Base-by-base conservation (phyloP, 805 yeast species). In the Scheffersomyces amazonensis region DNA sequence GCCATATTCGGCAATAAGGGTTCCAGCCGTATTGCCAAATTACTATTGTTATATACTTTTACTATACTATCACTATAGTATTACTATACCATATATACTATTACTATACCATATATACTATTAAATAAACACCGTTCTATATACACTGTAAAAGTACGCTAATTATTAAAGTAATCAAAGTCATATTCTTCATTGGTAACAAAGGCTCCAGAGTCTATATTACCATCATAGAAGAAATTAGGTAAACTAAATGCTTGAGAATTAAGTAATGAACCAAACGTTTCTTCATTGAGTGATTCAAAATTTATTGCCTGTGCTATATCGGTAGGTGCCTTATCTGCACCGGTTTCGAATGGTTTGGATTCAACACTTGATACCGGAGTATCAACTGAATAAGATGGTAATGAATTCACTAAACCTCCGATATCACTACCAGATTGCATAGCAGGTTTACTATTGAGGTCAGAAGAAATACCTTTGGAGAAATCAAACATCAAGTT, bases 221-320 rank as follows among this genome's bases (percentile, higher is more conserved):
- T 62, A 31, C 62, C 62, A 38, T 67, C 73, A 32, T 52, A 64
- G 46, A 67, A 66, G 41, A 58, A 64, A 43, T 66, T 67, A 9
- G 72, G 71, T 37, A 61, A 44, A 25, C 48, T 52, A 35, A 50
- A 47, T 46, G 59, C 45, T 37, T 60, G 66, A 15, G 58, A 50
- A 17, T 44, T 42, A 5, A 57, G 40, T 40, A 52, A 43, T 37
- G 41, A 46, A 7, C 49, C 37, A 4, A 53, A 31, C 3, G 45
- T 46, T 11, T 58, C 66, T 16, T 54, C 60, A 19, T 16, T 27
- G 5, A 27, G 17, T 15, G n/a, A 16, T 13, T 27, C 30, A 27
- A 27, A 27, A 27, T 27, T 27, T 5, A 27, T 4, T 6, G 30
- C n/a, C n/a, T n/a, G n/a, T n/a, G n/a, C n/a, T n/a, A n/a, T n/a